phyloP scores from a whole-genome alignment of 1,139 yeast species.

The Hyphopichia buzzinii region DNA sequence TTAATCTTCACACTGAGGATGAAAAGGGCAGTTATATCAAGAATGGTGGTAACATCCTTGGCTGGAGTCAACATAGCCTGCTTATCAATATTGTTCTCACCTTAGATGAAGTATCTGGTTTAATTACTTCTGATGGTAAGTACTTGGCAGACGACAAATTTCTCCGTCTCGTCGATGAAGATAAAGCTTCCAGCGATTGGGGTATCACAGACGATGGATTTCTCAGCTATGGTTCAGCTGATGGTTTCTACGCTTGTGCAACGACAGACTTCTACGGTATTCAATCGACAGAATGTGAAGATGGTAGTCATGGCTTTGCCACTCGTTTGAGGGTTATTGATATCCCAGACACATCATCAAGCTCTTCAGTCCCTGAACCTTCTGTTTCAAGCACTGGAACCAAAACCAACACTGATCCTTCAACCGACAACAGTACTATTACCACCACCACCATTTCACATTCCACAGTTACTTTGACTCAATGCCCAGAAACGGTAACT shows the following conservation, averaged over 20 bases:
- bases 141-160: slow-evolving; percentile 16
- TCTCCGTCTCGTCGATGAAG: slow-evolving; percentile 9
- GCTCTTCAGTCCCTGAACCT: slow-evolving; percentile 10
- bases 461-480: slow-evolving; percentile 12
- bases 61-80: too few relatives aligned
- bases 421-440: slow-evolving; percentile 5
- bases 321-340: slow-evolving; percentile 8
- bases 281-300: slow-evolving; percentile 12
- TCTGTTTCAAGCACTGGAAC: slow-evolving; percentile 7
- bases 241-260: slow-evolving; percentile 26
- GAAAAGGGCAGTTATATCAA: too few relatives aligned
- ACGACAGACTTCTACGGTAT: slow-evolving; percentile 11
- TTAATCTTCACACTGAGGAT: too few relatives aligned
- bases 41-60: slow-evolving; percentile 21
- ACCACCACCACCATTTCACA: slow-evolving; percentile 6
- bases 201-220: slow-evolving; percentile 24
- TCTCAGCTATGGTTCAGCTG: slow-evolving; percentile 20
- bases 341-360: too few relatives aligned
- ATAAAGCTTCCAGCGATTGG: slow-evolving; percentile 25
- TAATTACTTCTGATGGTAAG: slow-evolving; percentile 17
- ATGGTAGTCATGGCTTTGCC: slow-evolving; percentile 14
- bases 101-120: slow-evolving; percentile 33
- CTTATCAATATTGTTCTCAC: slow-evolving; percentile 20
- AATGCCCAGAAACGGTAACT: slow-evolving; percentile 13
- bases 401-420: slow-evolving; percentile 7